These are phyloP conservation scores for Apophysomyces ossiformis DNA, from an alignment of 371 early-diverging fungal genomes.

Conservation along the genomic window DNA sequence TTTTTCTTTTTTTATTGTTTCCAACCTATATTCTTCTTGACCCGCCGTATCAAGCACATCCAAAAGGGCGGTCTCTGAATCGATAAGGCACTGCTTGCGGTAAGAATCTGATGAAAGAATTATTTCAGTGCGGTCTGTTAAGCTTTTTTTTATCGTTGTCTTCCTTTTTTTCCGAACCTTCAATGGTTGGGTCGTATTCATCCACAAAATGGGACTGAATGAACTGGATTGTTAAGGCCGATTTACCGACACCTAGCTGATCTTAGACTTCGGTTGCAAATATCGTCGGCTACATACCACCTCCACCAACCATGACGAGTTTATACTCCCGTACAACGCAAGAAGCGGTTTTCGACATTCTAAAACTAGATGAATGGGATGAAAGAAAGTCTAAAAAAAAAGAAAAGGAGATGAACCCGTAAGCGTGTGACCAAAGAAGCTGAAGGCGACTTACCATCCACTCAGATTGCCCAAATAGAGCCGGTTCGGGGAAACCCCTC, in stretches of 20 bases:
- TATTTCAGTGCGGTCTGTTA: neutral
- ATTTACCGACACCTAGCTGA: conserved; percentile 74
- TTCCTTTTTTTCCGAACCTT: conserved; percentile 50
- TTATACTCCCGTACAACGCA: conserved; percentile 66
- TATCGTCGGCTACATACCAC: conserved; percentile 58
- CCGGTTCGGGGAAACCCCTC: no score
- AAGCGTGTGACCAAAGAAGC: conserved; percentile 6
- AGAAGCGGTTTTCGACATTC: conserved; percentile 11
- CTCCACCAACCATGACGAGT: conserved; percentile 88
- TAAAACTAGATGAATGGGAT: neutral
- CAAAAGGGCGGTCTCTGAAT: conserved; percentile 81
- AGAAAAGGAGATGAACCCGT: neutral
- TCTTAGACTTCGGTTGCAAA: neutral
- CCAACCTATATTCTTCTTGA: conserved; percentile 85
- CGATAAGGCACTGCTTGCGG: conserved; percentile 86
- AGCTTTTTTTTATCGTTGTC: neutral
- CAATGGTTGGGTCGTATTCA: conserved; percentile 95
- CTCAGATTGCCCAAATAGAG: neutral
- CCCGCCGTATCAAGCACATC: conserved; percentile 96
- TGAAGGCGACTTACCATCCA: conserved; percentile 7
- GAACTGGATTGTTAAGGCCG: conserved; percentile 92
- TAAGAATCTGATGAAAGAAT: conserved; percentile 74
- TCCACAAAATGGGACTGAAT: conserved; percentile 91
- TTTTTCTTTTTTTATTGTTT: conserved; percentile 4
- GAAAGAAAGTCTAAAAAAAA: neutral